Conservation (phyloP, 225 moss, liverwort and hornwort genomes). For the Marchantia paleacea region DNA sequence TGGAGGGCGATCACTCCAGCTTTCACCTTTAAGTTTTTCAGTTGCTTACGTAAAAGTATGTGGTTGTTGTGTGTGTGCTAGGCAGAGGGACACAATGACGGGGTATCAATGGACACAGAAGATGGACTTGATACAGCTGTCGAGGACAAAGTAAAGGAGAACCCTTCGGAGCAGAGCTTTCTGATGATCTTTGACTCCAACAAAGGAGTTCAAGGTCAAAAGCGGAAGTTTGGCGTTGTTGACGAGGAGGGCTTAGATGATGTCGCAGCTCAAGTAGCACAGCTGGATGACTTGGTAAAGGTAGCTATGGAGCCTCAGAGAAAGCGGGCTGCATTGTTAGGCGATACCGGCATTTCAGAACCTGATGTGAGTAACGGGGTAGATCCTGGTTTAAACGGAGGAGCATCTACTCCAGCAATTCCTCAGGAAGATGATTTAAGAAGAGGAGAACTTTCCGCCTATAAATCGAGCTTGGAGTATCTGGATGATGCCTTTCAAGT, state of each 20-base stretch:
- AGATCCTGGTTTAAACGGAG: conserved; percentile 28
- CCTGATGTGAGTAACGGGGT: conserved; percentile 29
- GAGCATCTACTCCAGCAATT: conserved; percentile 14
- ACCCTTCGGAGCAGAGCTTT: conserved; percentile 27
- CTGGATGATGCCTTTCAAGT: conserved; percentile 64
- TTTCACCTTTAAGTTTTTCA: neutral
- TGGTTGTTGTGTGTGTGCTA: conserved; percentile 18
- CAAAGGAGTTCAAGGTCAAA: conserved; percentile 22
- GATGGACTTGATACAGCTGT: conserved; percentile 23
- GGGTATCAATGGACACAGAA: conserved; percentile 20
- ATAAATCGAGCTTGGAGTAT: conserved; percentile 56
- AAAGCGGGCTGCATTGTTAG: conserved; percentile 38
- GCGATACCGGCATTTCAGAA: conserved; percentile 42
- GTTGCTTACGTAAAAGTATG: neutral
- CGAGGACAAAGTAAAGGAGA: conserved; percentile 32
- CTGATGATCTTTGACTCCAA: conserved; percentile 23
- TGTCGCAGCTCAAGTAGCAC: conserved; percentile 40
- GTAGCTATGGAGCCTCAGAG: conserved; percentile 32
- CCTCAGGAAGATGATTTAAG: conserved; percentile 32
- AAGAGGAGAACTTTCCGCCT: conserved; percentile 46
- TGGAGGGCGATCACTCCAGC: too few relatives aligned
- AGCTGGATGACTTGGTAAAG: conserved; percentile 49
- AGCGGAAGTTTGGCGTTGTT: conserved; percentile 34
- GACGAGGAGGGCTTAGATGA: conserved; percentile 38
- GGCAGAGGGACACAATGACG: conserved; percentile 37